Conservation (phyloP, 768 basidiomycete species). For the Zangia roseola region DNA sequence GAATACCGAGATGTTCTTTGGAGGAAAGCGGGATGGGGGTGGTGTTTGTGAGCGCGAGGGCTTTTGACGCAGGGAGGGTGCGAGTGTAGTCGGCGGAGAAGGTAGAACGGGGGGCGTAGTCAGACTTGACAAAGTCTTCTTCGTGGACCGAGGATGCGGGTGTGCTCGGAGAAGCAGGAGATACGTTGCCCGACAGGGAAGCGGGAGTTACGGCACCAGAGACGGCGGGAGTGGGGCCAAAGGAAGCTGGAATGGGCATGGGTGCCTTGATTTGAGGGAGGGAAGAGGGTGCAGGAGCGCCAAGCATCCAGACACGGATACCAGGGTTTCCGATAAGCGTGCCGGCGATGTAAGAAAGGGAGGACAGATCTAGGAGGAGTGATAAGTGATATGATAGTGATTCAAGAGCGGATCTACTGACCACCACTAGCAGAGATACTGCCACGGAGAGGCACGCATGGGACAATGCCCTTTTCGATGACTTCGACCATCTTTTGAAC, state of each 20-base stretch:
- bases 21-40: constrained; percentile 64
- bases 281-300: constrained; percentile 3
- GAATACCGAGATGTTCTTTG: constrained; percentile 77
- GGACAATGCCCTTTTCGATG: constrained; percentile 69
- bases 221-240: background rate
- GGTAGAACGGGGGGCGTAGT: background rate
- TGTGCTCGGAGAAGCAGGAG: constrained; percentile 45
- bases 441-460: constrained; percentile 79
- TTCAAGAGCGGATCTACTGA: constrained; percentile 25
- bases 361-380: constrained; percentile 56
- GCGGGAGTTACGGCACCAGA: constrained; percentile 19
- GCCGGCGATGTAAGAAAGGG: constrained; percentile 82
- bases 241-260: constrained; percentile 11
- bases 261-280: constrained; percentile 13
- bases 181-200: constrained; percentile 35
- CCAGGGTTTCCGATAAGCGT: constrained; percentile 77
- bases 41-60: constrained; percentile 58
- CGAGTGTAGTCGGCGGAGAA: background rate
- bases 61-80: constrained; percentile 37
- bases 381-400: background rate
- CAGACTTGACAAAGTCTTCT: constrained; percentile 18
- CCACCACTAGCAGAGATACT: constrained; percentile 85
- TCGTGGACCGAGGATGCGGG: constrained; percentile 28
- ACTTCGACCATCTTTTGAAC: constrained; percentile 76
- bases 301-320: constrained; percentile 65